These are phyloP conservation scores for Lodderomyces jiufengensis DNA, from an alignment of 1,139 yeast genomes.

Conservation along the genomic window DNA sequence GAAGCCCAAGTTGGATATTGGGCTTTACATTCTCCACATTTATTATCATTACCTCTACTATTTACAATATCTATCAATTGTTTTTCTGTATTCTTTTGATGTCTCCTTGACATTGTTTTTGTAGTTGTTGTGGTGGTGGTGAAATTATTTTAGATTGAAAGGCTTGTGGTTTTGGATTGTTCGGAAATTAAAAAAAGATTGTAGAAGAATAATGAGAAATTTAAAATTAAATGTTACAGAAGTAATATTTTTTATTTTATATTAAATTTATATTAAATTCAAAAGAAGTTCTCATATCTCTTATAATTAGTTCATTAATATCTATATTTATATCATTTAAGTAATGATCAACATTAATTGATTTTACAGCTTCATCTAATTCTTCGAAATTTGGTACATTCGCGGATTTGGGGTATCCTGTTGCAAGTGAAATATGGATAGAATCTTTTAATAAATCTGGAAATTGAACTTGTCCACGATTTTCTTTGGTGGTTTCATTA, in stretches of 20 bases:
- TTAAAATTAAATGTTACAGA: too few species aligned
- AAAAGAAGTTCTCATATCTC: background rate
- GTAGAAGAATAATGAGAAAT: background rate
- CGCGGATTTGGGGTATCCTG: conserved; percentile 5
- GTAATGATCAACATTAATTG: background rate
- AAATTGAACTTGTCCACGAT: conserved; percentile 2
- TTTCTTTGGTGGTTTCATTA: background rate
- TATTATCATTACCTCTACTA: conserved; percentile 43
- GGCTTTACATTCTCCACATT: conserved; percentile 71
- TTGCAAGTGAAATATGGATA: conserved; percentile 8
- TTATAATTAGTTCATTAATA: background rate
- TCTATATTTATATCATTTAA: background rate
- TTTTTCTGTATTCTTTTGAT: conserved; percentile 25
- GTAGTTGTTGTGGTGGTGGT: background rate
- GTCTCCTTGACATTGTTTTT: conserved; percentile 11
- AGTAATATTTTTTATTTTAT: too few species aligned
- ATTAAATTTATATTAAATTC: background rate
- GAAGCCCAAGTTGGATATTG: conserved; percentile 60
- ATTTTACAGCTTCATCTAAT: background rate
- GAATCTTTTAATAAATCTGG: conserved; percentile 3
- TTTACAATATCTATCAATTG: conserved; percentile 45
- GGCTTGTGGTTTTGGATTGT: background rate
- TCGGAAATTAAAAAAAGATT: background rate
- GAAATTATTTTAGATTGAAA: background rate
- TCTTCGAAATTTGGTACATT: conserved; percentile 1